phyloP scores from a whole-genome alignment of 345 rosid species.

The Mallotus nudiflorus region DNA sequence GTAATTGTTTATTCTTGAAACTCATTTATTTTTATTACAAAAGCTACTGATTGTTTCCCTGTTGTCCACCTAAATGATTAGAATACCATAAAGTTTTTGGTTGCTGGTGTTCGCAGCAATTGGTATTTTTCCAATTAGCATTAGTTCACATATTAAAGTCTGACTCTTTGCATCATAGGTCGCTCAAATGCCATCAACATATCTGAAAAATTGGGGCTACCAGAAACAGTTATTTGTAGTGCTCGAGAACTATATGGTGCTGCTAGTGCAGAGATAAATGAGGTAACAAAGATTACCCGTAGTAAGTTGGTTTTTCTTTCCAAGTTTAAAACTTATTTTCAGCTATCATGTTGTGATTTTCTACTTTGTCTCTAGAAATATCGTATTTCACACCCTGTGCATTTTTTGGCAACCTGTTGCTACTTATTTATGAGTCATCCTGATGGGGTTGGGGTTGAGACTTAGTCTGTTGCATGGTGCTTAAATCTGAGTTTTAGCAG shows the following conservation, averaged over 20 bases:
- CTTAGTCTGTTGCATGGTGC: background rate
- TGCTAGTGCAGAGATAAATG: slow-evolving; percentile 86
- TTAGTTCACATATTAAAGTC: slow-evolving; percentile 6
- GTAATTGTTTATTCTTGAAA: too few relatives aligned
- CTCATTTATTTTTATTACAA: background rate
- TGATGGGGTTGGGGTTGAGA: background rate
- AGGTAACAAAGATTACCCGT: slow-evolving; percentile 34
- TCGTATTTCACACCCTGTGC: background rate
- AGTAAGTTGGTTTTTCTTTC: background rate
- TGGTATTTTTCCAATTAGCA: background rate
- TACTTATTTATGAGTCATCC: background rate
- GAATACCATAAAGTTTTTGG: too few relatives aligned
- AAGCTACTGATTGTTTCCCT: background rate
- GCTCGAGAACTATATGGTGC: slow-evolving; percentile 71
- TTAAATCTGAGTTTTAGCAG: background rate
- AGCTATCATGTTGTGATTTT: background rate
- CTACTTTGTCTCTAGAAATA: background rate
- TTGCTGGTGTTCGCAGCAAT: background rate
- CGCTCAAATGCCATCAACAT: slow-evolving; percentile 90
- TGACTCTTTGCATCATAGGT: slow-evolving; percentile 42
- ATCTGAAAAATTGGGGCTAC: slow-evolving; percentile 82
- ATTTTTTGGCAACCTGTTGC: background rate
- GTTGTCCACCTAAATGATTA: background rate
- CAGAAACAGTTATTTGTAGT: slow-evolving; percentile 43
- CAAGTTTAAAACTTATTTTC: background rate